phyloP scores from a whole-genome alignment of 2,329 filamentous ascomycete species.

The Pestalotiopsis sp. region DNA sequence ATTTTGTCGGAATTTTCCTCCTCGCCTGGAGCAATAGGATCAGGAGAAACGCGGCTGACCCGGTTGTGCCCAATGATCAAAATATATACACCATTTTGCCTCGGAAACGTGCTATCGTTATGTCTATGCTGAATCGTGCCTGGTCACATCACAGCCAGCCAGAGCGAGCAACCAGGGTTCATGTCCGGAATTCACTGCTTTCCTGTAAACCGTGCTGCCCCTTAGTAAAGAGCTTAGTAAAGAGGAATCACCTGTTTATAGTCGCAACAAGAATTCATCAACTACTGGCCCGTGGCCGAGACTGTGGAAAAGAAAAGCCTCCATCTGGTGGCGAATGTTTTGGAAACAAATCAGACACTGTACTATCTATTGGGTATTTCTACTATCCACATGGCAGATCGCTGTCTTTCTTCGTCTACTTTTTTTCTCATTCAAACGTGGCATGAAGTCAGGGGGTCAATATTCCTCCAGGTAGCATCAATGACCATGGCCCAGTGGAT shows the following conservation, averaged over 20 bases:
- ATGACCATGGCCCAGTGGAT: constrained; percentile 32
- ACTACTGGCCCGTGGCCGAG: too few relatives aligned
- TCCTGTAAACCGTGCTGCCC: too few relatives aligned
- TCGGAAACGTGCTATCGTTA: background rate
- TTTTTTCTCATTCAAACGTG: background rate
- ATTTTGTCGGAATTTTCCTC: background rate
- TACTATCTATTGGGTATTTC: too few relatives aligned
- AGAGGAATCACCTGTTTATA: too few relatives aligned
- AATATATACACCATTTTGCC: background rate
- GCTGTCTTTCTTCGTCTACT: background rate
- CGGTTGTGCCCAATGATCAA: background rate
- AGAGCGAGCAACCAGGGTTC: too few relatives aligned
- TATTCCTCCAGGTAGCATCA: constrained; percentile 12
- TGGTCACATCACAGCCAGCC: too few relatives aligned
- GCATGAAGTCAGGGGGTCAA: background rate
- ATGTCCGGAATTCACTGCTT: too few relatives aligned
- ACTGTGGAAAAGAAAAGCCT: too few relatives aligned
- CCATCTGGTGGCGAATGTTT: too few relatives aligned
- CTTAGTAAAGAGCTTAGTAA: too few relatives aligned
- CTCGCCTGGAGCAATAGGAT: background rate
- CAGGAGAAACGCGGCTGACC: background rate
- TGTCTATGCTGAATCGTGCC: background rate
- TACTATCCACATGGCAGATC: background rate
- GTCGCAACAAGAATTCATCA: too few relatives aligned
- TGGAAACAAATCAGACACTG: too few relatives aligned